A percentile compares a stretch with the other conserved stretches of the same genome.
Conservation (phyloP, 2,329 filamentous ascomycete genomes). For the Fusarium sp. region DNA sequence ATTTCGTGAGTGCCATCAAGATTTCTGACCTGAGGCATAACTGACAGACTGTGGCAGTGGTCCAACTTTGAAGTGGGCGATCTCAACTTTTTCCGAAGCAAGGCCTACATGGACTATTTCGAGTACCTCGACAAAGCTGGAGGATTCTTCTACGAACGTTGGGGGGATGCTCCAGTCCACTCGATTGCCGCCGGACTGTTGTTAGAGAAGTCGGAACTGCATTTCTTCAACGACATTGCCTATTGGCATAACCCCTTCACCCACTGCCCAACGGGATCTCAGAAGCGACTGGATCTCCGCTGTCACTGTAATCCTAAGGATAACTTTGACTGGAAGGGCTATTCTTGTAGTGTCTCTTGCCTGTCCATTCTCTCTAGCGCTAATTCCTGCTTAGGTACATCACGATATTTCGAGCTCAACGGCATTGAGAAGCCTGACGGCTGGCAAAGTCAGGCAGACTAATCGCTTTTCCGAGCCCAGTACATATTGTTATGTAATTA, state of each 20-base stretch:
- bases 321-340: slow-evolving; percentile 99
- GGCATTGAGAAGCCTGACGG: slow-evolving; percentile 85
- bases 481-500: neutral
- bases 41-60: slow-evolving; percentile 71
- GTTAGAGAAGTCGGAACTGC: slow-evolving; percentile 91
- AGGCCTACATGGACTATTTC: slow-evolving; percentile 92
- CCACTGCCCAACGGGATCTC: slow-evolving; percentile 93
- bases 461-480: neutral
- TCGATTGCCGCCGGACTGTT: slow-evolving; percentile 91
- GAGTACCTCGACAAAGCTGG: slow-evolving; percentile 88
- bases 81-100: slow-evolving; percentile 90
- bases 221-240: slow-evolving; percentile 99
- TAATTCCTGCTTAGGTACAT: slow-evolving; percentile 62
- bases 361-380: neutral
- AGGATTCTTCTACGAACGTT: slow-evolving; percentile 99
- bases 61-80: slow-evolving; percentile 99
- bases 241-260: slow-evolving; percentile 99
- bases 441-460: slow-evolving; percentile 50
- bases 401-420: slow-evolving; percentile 87
- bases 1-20: slow-evolving; percentile 75
- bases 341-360: slow-evolving; percentile 78
- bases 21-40: neutral
- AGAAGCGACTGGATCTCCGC: slow-evolving; percentile 83
- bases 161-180: slow-evolving; percentile 97
- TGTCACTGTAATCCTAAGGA: slow-evolving; percentile 96